phyloP scores from a whole-genome alignment of 164 flowering plant species.

The Nelumbo lutea region DNA sequence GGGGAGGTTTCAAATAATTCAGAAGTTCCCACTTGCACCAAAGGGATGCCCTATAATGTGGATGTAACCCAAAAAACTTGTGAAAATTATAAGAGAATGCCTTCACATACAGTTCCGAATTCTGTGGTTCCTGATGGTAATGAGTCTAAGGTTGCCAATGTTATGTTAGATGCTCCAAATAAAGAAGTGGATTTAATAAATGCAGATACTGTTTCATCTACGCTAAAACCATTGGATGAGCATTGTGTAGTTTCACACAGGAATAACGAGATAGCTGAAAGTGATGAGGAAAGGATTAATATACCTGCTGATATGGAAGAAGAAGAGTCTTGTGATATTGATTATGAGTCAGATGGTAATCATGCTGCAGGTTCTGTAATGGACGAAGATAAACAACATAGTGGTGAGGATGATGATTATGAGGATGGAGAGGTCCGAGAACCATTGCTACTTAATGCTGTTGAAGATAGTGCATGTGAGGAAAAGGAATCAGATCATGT shows the following conservation, averaged over 20 bases:
- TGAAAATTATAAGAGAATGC: slow-evolving; percentile 10
- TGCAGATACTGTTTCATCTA: slow-evolving; percentile 14
- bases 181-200: slow-evolving; percentile 6
- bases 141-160: slow-evolving; percentile 8
- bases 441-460: slow-evolving; percentile 13
- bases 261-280: slow-evolving; percentile 25
- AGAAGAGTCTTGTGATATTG: slow-evolving; percentile 35
- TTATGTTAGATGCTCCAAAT: background rate
- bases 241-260: slow-evolving; percentile 6
- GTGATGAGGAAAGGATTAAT: slow-evolving; percentile 40
- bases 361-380: slow-evolving; percentile 15
- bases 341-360: slow-evolving; percentile 37
- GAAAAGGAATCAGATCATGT: slow-evolving; percentile 10
- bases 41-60: background rate
- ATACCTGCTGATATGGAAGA: slow-evolving; percentile 32
- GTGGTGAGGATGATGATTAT: slow-evolving; percentile 40
- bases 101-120: slow-evolving; percentile 10
- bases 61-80: slow-evolving; percentile 14
- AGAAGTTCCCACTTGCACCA: background rate
- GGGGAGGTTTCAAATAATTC: slow-evolving; percentile 4
- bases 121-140: slow-evolving; percentile 16
- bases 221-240: slow-evolving; percentile 14
- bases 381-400: slow-evolving; percentile 9
- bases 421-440: slow-evolving; percentile 74
- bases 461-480: slow-evolving; percentile 14